Percentiles rank a stretch among this genome's conserved stretches.
phyloP scores from a whole-genome alignment of 345 rosid species.

The Salix suchowensis region DNA sequence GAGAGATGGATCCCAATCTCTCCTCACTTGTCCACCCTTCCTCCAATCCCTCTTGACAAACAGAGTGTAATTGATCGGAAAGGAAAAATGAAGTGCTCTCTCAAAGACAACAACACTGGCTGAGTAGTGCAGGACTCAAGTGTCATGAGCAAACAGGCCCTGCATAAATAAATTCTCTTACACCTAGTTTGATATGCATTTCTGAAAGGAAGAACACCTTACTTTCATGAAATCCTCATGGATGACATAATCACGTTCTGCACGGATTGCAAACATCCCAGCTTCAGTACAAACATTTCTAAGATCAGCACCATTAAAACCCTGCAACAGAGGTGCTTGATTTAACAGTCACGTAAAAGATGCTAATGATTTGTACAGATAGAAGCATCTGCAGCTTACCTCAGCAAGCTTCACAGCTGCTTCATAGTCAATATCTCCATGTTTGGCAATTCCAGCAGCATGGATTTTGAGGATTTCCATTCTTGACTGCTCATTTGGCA shows the following conservation, averaged over 20 bases:
- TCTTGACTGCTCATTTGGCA: slow-evolving; percentile 96
- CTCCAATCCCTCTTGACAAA: too few species aligned
- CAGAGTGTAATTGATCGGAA: not conserved
- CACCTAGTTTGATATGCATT: not conserved
- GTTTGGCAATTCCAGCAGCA: slow-evolving; percentile 94
- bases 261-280: slow-evolving; percentile 97
- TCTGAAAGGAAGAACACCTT: not conserved
- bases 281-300: slow-evolving; percentile 98
- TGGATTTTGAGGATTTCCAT: slow-evolving; percentile 97
- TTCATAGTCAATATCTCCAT: slow-evolving; percentile 95
- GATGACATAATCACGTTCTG: slow-evolving; percentile 92
- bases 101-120: not conserved
- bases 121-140: not conserved
- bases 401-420: slow-evolving; percentile 97
- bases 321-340: slow-evolving; percentile 40
- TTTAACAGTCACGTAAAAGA: slow-evolving; percentile 2
- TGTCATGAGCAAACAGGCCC: not conserved
- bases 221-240: slow-evolving; percentile 99
- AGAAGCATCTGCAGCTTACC: slow-evolving; percentile 36
- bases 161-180: not conserved
- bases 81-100: not conserved
- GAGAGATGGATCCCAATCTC: too few species aligned
- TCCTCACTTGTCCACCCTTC: too few species aligned
- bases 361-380: not conserved
- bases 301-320: slow-evolving; percentile 96